phyloP scores from a whole-genome alignment of 2,329 filamentous ascomycete genomes.

The Zymoseptoria ardabiliae region DNA sequence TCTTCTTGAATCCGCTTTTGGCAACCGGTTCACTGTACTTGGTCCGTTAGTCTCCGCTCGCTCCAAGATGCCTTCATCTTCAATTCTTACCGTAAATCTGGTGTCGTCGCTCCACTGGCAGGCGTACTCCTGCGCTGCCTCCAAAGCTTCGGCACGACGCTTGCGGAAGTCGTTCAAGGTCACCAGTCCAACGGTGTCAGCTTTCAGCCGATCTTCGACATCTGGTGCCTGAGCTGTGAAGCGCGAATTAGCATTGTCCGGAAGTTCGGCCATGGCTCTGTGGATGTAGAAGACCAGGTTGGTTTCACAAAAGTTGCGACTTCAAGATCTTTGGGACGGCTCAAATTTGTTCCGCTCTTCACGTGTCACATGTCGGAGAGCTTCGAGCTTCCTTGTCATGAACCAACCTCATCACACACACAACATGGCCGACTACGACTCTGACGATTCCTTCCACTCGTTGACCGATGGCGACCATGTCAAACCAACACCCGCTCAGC shows the following conservation, averaged over 20 bases:
- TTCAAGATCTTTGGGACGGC: neutral
- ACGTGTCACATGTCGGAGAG: neutral
- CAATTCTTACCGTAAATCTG: slow-evolving; percentile 52
- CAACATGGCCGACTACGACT: slow-evolving; percentile 17
- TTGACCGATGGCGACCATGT: slow-evolving; percentile 20
- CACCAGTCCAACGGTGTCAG: slow-evolving; percentile 83
- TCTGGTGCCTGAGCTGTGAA: slow-evolving; percentile 72
- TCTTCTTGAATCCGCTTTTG: slow-evolving; percentile 50
- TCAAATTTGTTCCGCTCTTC: neutral
- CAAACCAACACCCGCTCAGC: neutral
- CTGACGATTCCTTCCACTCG: slow-evolving; percentile 28
- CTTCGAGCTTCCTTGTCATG: neutral
- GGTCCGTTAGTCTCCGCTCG: slow-evolving; percentile 42
- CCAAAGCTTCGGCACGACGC: slow-evolving; percentile 85
- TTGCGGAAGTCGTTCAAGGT: slow-evolving; percentile 92
- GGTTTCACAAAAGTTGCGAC: neutral
- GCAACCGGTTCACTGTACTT: slow-evolving; percentile 50
- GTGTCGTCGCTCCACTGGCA: slow-evolving; percentile 52
- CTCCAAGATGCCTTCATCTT: neutral
- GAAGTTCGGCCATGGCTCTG: slow-evolving; percentile 13
- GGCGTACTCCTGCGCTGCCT: slow-evolving; percentile 61
- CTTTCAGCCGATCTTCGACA: slow-evolving; percentile 74
- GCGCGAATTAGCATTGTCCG: slow-evolving; percentile 33
- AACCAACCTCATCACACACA: neutral
- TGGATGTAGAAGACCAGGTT: neutral